Base-by-base conservation (phyloP, 148 eudicot species). In the Rhododendron henanense region DNA sequence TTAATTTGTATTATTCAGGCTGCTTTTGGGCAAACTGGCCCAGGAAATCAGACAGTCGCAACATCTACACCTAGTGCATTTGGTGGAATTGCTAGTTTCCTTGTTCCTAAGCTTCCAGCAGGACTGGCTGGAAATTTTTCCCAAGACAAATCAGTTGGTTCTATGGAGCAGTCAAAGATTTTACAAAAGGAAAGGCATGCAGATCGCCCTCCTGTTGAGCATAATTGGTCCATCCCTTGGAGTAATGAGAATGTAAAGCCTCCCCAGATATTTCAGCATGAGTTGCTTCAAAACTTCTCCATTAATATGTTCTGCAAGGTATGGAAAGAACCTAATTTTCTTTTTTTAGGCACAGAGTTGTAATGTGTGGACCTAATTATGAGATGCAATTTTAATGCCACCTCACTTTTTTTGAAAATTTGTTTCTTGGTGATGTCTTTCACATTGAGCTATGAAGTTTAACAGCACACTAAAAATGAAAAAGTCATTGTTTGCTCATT, bases 291-390 rank as follows among this genome's bases (percentile, higher is more conserved):
- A 82, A 93, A 94, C 90, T 97, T 97, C 92, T 92, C 94, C 61
- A 90, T 95, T 84, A 97, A 95, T 86, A 94, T 97, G 98, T 97
- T 97, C 85, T 97, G 98, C 89, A 97, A 97, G 99, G 99, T 97
- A 91, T 31, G 50, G 50, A 53, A 31, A 81, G 61, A 50, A 51
- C 16, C 4, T 31, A 77, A 65, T 51, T 7, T 57, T 37, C 18
- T 57, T 65, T 78, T 39, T 76, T 23, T 41, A 3, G 55, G 23
- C 25, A 2, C 53, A 28, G 19, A 80, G 63, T 31, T 6, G 65
- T 51, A 31, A 51, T 51, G 31, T 19, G 10, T 79, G 82, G 61
- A 25, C 61, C 61, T 81, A 37, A 35, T 57, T 35, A 55, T 19
- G 15, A 13, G 63, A 19, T 9, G 59, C 41, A 39, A 81, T 81